Percentiles rank a stretch among this genome's conserved stretches.
phyloP scores from a whole-genome alignment of 257 asterid genomes.

The Solanum sejunctum region DNA sequence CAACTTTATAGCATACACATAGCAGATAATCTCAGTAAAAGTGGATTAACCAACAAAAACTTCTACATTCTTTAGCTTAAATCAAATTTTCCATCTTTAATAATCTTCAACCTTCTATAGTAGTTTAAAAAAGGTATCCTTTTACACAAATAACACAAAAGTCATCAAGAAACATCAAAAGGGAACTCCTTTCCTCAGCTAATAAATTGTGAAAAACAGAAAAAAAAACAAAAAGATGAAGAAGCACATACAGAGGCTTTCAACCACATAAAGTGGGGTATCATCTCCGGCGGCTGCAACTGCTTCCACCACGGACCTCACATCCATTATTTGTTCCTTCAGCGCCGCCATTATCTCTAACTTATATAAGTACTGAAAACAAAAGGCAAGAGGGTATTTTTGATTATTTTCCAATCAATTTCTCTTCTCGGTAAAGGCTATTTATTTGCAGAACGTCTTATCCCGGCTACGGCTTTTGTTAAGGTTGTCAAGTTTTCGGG shows the following conservation, averaged over 20 bases:
- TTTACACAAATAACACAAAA: background rate
- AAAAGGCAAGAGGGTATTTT: background rate
- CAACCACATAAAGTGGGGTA: conserved; percentile 65
- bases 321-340: conserved; percentile 47
- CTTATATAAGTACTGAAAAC: background rate
- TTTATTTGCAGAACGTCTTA: no score
- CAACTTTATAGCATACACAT: background rate
- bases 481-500: background rate
- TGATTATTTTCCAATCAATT: background rate
- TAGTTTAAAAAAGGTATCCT: background rate
- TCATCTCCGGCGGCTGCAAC: no score
- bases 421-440: no score
- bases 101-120: no score
- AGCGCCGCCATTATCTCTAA: conserved; percentile 8
- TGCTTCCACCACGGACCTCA: conserved; percentile 77
- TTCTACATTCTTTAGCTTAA: background rate
- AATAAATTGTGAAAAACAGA: background rate
- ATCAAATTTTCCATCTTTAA: background rate
- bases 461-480: no score
- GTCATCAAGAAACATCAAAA: background rate
- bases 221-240: background rate
- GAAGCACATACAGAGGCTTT: conserved; percentile 53
- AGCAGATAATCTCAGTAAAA: background rate
- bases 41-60: background rate
- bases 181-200: background rate